A percentile compares a stretch with the other conserved stretches of the same genome.
These are phyloP conservation scores for Diaporthe citriasiana DNA, from an alignment of 2,329 filamentous ascomycete species.

Conservation along the genomic window DNA sequence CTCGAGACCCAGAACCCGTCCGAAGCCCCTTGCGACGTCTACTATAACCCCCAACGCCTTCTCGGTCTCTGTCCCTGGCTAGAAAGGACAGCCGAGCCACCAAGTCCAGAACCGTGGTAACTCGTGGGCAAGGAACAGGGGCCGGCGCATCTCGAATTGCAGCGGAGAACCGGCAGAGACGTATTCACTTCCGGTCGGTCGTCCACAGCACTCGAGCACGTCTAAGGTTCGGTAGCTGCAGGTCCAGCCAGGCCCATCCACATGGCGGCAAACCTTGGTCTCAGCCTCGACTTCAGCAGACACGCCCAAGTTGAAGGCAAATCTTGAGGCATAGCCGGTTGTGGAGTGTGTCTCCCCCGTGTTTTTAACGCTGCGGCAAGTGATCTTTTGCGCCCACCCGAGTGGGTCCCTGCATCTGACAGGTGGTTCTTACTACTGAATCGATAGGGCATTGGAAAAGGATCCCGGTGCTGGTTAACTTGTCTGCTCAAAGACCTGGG, in stretches of 20 bases:
- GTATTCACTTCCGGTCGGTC: constrained; percentile 14
- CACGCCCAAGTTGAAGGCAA: neutral
- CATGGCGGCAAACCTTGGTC: constrained; percentile 32
- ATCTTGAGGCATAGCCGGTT: neutral
- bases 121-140: constrained; percentile 25
- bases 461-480: neutral
- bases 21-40: constrained; percentile 10
- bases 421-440: neutral
- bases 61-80: constrained; percentile 23
- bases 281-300: constrained; percentile 16
- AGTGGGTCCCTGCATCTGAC: constrained; percentile 17
- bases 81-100: constrained; percentile 14
- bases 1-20: constrained; percentile 18
- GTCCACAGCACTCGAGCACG: neutral
- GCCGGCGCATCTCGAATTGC: neutral
- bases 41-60: constrained; percentile 6
- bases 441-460: neutral
- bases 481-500: constrained; percentile 2
- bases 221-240: constrained; percentile 31
- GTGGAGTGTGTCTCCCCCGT: neutral
- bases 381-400: neutral
- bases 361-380: neutral
- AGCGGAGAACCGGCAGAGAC: constrained; percentile 17
- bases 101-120: constrained; percentile 14
- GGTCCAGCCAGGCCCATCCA: constrained; percentile 31